These are phyloP conservation scores for Oryza brachyantha DNA, from an alignment of 176 grass and related monocot genomes.

Conservation along the genomic window DNA sequence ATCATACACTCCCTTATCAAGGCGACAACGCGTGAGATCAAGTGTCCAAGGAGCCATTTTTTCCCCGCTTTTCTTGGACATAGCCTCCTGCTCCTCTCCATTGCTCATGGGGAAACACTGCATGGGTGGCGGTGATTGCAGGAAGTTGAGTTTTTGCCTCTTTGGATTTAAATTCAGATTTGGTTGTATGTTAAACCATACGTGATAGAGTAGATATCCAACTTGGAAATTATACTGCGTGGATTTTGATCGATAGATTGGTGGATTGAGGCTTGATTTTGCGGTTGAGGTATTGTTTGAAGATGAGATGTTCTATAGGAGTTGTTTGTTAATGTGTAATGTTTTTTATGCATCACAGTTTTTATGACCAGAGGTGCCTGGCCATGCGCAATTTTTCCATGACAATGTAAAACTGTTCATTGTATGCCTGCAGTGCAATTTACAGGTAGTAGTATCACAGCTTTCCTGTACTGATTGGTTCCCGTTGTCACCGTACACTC, in stretches of 20 bases:
- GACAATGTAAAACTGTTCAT: background rate
- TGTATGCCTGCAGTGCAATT: background rate
- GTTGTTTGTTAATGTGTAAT: background rate
- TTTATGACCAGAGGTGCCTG: background rate
- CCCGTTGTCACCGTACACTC: background rate
- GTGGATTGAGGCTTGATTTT: background rate
- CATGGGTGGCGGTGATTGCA: background rate
- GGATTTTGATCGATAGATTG: conserved; percentile 1
- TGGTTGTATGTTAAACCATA: background rate
- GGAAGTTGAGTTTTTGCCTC: background rate
- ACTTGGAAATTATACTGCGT: background rate
- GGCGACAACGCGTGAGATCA: background rate
- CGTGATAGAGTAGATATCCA: background rate
- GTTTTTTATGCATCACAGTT: background rate
- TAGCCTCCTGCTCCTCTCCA: background rate
- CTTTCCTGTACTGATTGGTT: background rate
- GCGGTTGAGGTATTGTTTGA: background rate
- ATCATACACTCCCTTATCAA: background rate
- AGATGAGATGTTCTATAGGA: background rate
- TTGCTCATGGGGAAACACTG: conserved; percentile 17
- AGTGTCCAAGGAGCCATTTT: conserved; percentile 21
- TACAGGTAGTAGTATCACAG: background rate
- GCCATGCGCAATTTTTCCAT: background rate
- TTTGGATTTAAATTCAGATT: conserved; percentile 8
- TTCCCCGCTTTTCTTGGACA: conserved; percentile 33